phyloP scores from a whole-genome alignment of 371 early-diverging fungal genomes.

The Blakeslea trispora region DNA sequence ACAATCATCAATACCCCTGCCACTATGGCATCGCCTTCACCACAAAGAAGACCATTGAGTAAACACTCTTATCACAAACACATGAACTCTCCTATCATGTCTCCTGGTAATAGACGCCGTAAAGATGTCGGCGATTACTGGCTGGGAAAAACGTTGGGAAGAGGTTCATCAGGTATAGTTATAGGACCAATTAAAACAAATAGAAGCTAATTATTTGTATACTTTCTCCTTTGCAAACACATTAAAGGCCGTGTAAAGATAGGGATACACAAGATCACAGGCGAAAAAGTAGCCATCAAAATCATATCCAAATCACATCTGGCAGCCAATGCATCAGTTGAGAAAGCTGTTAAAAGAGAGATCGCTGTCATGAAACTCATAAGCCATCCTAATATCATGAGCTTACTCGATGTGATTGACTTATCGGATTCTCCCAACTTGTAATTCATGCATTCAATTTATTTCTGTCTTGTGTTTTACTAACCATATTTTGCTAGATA shows the following conservation, averaged over 20 bases:
- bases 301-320: constrained; percentile 78
- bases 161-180: constrained; percentile 76
- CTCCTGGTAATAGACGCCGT: constrained; percentile 48
- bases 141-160: constrained; percentile 79
- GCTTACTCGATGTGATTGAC: constrained; percentile 90
- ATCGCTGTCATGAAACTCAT: constrained; percentile 93
- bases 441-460: constrained; percentile 46
- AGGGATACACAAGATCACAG: constrained; percentile 73
- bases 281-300: constrained; percentile 86
- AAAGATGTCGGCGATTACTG: constrained; percentile 76
- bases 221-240: background rate
- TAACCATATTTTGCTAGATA: constrained; percentile 55
- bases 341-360: constrained; percentile 89
- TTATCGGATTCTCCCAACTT: constrained; percentile 61
- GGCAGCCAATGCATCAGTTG: constrained; percentile 59
- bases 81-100: constrained; percentile 28
- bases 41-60: constrained; percentile 37
- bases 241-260: constrained; percentile 75
- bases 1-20: constrained; percentile 22
- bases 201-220: constrained; percentile 1
- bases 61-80: constrained; percentile 22
- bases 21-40: constrained; percentile 42
- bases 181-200: background rate
- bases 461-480: background rate
- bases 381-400: constrained; percentile 88